Conservation (phyloP, 2,329 filamentous ascomycete genomes). For the Fusarium sambucinum region DNA sequence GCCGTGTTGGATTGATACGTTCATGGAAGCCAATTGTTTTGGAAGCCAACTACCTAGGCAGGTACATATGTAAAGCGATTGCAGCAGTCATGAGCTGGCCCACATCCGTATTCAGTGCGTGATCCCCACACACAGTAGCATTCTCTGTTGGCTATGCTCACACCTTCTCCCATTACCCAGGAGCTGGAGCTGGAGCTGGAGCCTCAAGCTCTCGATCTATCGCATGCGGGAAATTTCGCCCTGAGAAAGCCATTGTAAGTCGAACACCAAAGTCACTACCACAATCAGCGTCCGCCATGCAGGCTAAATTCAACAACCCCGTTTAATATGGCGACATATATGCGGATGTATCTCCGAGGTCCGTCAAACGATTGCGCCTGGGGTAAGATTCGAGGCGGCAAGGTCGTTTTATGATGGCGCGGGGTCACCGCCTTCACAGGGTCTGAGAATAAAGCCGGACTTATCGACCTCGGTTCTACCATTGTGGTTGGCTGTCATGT, state of each 20-base stretch:
- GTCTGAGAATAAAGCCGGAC: constrained; percentile 48
- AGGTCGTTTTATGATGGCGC: constrained; percentile 43
- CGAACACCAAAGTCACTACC: not conserved
- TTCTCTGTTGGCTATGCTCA: constrained; percentile 31
- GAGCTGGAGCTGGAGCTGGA: constrained; percentile 20
- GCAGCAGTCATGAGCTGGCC: constrained; percentile 5
- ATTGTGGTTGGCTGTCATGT: constrained; percentile 29
- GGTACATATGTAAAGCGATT: not conserved
- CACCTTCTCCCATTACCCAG: constrained; percentile 14
- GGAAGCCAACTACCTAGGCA: not conserved
- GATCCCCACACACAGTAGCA: constrained; percentile 28
- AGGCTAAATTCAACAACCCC: not conserved
- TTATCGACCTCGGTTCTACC: constrained; percentile 44
- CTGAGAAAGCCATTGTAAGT: not conserved
- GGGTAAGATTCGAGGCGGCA: constrained; percentile 23
- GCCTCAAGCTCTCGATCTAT: constrained; percentile 14
- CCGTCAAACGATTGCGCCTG: constrained; percentile 19
- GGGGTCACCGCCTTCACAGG: constrained; percentile 50
- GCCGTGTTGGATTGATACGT: not conserved
- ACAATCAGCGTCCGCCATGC: not conserved
- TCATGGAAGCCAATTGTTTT: constrained; percentile 7
- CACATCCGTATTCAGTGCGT: not conserved
- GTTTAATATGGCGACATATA: not conserved
- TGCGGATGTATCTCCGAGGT: constrained; percentile 7
- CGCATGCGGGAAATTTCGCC: not conserved